Percentiles rank a stretch among this genome's conserved stretches.
These are phyloP conservation scores for Aspergillus bombycis DNA, from an alignment of 2,329 filamentous ascomycete species.

Conservation along the genomic window DNA sequence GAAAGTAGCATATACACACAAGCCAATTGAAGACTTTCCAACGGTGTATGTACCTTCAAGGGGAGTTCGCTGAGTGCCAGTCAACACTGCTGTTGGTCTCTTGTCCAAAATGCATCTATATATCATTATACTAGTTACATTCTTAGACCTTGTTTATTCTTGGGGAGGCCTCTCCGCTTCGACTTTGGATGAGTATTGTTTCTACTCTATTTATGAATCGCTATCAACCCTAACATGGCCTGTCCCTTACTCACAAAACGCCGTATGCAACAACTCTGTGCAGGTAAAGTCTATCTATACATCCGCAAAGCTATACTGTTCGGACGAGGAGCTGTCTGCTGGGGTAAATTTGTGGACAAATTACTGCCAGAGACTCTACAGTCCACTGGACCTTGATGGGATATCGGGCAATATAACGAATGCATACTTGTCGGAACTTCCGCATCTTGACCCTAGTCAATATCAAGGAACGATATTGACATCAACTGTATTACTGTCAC, in stretches of 20 bases:
- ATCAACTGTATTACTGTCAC: neutral
- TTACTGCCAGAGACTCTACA: neutral
- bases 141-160: neutral
- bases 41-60: too few relatives aligned
- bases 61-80: too few relatives aligned
- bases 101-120: too few relatives aligned
- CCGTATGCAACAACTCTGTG: neutral
- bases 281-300: neutral
- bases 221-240: neutral
- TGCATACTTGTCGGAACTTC: neutral
- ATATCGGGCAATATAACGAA: neutral
- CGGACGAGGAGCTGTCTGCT: neutral
- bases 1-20: too few relatives aligned
- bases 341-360: neutral
- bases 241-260: neutral
- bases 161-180: neutral
- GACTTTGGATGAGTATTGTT: conserved; percentile 15
- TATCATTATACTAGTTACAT: neutral
- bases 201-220: conserved; percentile 18
- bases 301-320: neutral
- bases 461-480: neutral
- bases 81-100: too few relatives aligned
- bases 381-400: neutral
- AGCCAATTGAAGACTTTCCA: too few relatives aligned
- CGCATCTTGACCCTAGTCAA: neutral